phyloP scores from a whole-genome alignment of 2,329 filamentous ascomycete genomes.

The Pseudocercospora pini-densiflorae region DNA sequence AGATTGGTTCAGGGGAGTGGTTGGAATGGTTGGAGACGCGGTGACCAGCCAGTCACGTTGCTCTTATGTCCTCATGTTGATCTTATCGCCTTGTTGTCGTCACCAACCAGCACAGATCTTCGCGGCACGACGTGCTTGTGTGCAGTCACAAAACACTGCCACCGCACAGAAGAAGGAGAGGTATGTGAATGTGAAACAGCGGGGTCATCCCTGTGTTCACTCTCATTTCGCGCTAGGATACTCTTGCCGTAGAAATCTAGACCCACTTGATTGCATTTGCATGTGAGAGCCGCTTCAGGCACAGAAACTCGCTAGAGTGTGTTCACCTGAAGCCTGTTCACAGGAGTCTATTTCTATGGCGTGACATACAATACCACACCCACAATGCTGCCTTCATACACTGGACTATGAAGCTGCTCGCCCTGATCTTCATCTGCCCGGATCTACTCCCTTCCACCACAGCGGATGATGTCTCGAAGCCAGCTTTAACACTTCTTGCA shows the following conservation, averaged over 20 bases:
- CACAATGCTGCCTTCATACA: too few species aligned
- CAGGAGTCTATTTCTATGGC: too few species aligned
- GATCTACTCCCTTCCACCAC: background rate
- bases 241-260: background rate
- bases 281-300: background rate
- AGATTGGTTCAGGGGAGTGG: background rate
- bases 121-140: background rate
- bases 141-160: slow-evolving; percentile 6
- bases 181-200: background rate
- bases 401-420: too few species aligned
- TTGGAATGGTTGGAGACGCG: background rate
- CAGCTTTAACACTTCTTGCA: slow-evolving; percentile 41
- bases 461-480: background rate
- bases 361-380: too few species aligned
- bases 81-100: background rate
- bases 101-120: background rate
- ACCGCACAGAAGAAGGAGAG: background rate
- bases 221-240: background rate
- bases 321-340: too few species aligned
- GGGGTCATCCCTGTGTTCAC: background rate
- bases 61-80: slow-evolving; percentile 5
- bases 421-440: background rate
- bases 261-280: slow-evolving; percentile 7
- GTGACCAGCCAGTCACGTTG: slow-evolving; percentile 2
- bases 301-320: background rate